Base-by-base conservation (phyloP, 352 stramenopile genomes). In the Elongisporangium anandrum region DNA sequence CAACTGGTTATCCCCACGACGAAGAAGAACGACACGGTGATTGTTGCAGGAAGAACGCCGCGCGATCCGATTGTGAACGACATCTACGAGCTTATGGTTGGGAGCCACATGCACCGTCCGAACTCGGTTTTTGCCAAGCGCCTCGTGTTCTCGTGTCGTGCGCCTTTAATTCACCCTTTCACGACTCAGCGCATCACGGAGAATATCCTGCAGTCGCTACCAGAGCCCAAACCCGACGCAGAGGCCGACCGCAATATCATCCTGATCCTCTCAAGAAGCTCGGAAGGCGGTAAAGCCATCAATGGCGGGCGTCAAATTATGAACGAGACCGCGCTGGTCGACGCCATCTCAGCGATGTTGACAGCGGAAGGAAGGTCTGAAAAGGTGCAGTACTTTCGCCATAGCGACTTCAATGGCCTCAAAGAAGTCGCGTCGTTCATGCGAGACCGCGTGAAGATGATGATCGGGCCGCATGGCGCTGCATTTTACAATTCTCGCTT, bases 401-500 rank as follows among this genome's bases (percentile, higher is more conserved):
- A 68, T 50, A 49, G 60, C 26, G 41, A 72, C 5, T 72, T 72
- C 23, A 49, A 65, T 3, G 65, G 65, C 12, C 57, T 72, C 19
- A 48, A 53, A 20, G 29, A 61, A 1, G 61, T 72, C 15, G 65
- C 61, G 3, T 50, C 60, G 15, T 72, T 72, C 61, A 69, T 72
- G 60, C 39, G 57, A 52, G 57, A 69, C 41, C 49, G 50, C 9
- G 61, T 72, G 12, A 72, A 69, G 54, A 72, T 72, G 57, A 69
- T 72, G 65, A 64, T 72, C 15, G 65, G 65, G 2, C 65, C 61
- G 2, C 65, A 72, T 22, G 65, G 65, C 6, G 61, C 65, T 7
- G 65, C 65, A 51, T 72, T 69, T 52, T 72, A 72, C 61, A 72
- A 72, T 22, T 34, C 56, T 47, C 57, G 65, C 19, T 72, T 72